Base-by-base conservation (phyloP, 371 early-diverging fungal genomes). In the Rhizopus microsporus region DNA sequence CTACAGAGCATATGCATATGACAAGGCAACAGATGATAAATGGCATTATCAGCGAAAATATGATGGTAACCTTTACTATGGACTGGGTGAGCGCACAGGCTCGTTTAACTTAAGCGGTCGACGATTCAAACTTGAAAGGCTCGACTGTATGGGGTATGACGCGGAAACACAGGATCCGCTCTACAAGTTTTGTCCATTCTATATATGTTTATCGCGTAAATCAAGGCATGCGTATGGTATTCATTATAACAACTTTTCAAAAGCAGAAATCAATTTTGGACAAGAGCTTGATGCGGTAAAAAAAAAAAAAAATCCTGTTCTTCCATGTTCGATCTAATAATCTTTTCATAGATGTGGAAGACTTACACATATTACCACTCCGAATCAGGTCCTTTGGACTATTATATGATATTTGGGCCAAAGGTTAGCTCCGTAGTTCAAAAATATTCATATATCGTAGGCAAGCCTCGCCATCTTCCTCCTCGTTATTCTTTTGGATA, bases 131-230 rank as follows among this genome's bases (percentile, higher is more conserved):
- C 56, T 86, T 5, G 80, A 79, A 43, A 55, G 75, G 29, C 40
- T 80, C 51, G 87, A 87, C 57, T 70, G 79, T 42, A 71, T 84
- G 71, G 87, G 85, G 2, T 85, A 84, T 56, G 75, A 83, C 56
- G 72, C 85, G 5, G 70, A 75, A 40, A 56, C 51, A 7, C 72
- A 77, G n/a, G 85, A 85, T 57, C 84, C 87, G 4, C 63, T 84
- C 4, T 87, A 85, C 68, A 87, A 87, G 58, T 78, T 77, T 54
- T 69, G 73, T 15, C 85, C 85, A 0, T 82, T 81, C 51, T 77
- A 77, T 51, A 59, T 83, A 45, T 71, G 65, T 1, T 52, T 84
- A 6, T 74, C 78, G 29, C 51, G 54, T 4, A 40, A 42, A 4
- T 66, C 77, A 6, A 51, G 65, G 17, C 44, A 54, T 31, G 79